Evolutionary conservation across 768 basidiomycete species (phyloP), one percentile per base, ranked within the genome.

Genomic region (Trametes elegans): DNA sequence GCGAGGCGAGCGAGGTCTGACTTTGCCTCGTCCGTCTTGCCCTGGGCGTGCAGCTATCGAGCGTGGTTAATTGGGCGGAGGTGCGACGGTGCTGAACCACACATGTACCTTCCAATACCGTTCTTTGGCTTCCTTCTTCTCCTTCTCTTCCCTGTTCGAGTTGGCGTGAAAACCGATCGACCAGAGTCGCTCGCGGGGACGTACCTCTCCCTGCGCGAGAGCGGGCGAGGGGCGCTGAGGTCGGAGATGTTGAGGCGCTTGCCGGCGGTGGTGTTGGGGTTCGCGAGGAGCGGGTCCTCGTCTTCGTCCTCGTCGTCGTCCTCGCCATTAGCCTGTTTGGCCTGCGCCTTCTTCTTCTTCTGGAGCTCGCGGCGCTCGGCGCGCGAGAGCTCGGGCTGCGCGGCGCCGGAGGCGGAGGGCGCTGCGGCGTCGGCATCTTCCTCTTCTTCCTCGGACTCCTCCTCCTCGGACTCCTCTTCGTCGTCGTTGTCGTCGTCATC

Each of bases 21-120:
- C 73, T 93, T 90, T 18, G 95, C 94, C 68, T 97, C 79, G 31
- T 88, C 85, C 0, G 95, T 98, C 83, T 97, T 90, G 57, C 95
- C 95, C 70, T 81, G 76, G 14, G 74, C 47, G 64, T 92, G 88
- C 28, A 89, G 75, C 88, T 89, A 61, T 7, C 35, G 23, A 35
- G 8, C 5, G 11, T 45, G 36, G 18, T 32, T 23, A 28, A n/a
- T n/a, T n/a, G n/a, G n/a, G n/a, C n/a, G 21, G 6, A 34, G 5
- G 9, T 28, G 39, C 3, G 34, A 7, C 3, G 7, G 23, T 35
- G 11, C 7, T 14, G 32, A 11, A 16, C 16, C 14, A 23, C 11
- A 10, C 2, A 19, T 11, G 18, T 24, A 90, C 88, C 81, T 95
- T 92, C 85, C 86, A 86, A 69, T 96, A 96, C 23, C 80, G 76